Evolutionary conservation across 2,329 filamentous ascomycete genomes (phyloP).

Genomic region (Nemania diffusa): DNA sequence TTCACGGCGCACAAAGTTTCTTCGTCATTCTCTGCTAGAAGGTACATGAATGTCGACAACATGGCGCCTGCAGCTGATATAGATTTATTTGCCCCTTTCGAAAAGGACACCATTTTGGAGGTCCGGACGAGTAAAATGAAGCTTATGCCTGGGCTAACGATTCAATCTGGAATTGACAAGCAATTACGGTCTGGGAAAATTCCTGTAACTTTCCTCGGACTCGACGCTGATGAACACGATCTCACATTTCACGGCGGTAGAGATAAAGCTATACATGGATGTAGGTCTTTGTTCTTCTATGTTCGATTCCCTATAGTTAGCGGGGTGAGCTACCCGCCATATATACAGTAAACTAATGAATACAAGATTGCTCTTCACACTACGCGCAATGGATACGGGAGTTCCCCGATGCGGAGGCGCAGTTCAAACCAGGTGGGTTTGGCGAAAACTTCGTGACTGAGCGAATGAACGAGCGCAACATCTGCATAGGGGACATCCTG

Average conservation of each 20-base stretch:
- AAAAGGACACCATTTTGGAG: slow-evolving; percentile 63
- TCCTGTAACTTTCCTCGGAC: slow-evolving; percentile 59
- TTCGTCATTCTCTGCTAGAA: not conserved
- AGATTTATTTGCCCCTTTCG: slow-evolving; percentile 52
- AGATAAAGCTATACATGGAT: slow-evolving; percentile 72
- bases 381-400: slow-evolving; percentile 66
- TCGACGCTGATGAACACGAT: slow-evolving; percentile 70
- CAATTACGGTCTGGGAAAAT: slow-evolving; percentile 55
- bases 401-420: slow-evolving; percentile 60
- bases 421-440: slow-evolving; percentile 68
- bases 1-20: not conserved
- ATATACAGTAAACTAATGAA: not conserved
- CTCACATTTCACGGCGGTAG: slow-evolving; percentile 68
- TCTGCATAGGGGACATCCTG: slow-evolving; percentile 72
- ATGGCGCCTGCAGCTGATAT: slow-evolving; percentile 46
- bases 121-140: slow-evolving; percentile 68
- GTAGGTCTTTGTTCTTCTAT: slow-evolving; percentile 50
- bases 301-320: not conserved
- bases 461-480: slow-evolving; percentile 69
- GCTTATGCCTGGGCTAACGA: slow-evolving; percentile 60
- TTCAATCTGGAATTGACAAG: slow-evolving; percentile 69
- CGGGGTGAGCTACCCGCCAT: not conserved
- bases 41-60: slow-evolving; percentile 9
- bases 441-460: slow-evolving; percentile 71
- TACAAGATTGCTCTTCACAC: slow-evolving; percentile 67